Base-by-base conservation (phyloP, 169 alveolate species). In the Eimeria praecox region DNA sequence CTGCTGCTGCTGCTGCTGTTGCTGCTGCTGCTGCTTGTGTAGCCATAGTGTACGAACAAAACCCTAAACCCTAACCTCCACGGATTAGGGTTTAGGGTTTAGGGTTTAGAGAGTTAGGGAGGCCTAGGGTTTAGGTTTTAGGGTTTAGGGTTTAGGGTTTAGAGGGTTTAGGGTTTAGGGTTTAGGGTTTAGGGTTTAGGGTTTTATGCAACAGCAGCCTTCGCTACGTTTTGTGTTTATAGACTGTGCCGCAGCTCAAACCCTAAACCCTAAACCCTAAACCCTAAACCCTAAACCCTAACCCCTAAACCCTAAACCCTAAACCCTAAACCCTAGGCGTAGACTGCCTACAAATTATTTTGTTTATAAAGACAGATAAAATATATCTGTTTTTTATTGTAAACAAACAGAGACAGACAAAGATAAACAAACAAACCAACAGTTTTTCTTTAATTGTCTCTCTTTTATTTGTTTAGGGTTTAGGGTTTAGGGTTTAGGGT, bases 311-410 rank as follows among this genome's bases (percentile, higher is more conserved):
- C 66, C 66, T 56, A 56, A 56, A 56, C 66, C 66, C 66, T 56
- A 56, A 56, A 56, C 66, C 66, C 66, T 56, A 56, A 56, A 30
- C 83, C 75, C 44, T 16, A 97, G 73, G 99, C 99, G 97, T 97
- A 95, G 98, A 99, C 97, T 97, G 97, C 56, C 99, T 98, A n/a
- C 98, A 98, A 42, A 98, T 97, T 98, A 98, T 98, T 80, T 97
- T 97, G 64, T 89, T 89, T 90, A 56, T 24, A 75, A 2, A 4
- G 16, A 18, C 80, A 73, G 54, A 40, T 12, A n/a, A 69, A n/a
- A n/a, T 69, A 8, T 35, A n/a, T 12, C 12, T 69, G n/a, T n/a
- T 18, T 12, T 69, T 69, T 18, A 24, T 69, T 69, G 8, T 69
- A 69, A n/a, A n/a, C n/a, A n/a, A n/a, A n/a, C n/a, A n/a, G n/a